These are phyloP conservation scores for Hansenula sp. DNA, from an alignment of 1,139 yeast genomes.

Conservation along the genomic window DNA sequence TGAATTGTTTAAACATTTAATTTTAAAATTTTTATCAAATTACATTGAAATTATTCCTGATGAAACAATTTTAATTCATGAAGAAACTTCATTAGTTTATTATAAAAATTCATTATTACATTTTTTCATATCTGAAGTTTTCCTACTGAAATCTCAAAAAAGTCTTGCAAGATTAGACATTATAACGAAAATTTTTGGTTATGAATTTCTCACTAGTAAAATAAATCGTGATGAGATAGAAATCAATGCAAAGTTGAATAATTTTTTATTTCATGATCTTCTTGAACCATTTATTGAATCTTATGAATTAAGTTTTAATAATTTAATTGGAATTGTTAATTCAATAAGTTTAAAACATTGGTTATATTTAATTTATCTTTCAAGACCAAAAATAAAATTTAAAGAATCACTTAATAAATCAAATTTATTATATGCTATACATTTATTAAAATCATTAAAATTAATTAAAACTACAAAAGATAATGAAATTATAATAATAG, in stretches of 20 bases:
- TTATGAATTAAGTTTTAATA: constrained; percentile 14
- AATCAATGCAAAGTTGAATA: neutral
- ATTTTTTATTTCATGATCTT: constrained; percentile 9
- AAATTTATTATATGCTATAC: constrained; percentile 16
- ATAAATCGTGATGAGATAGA: constrained; percentile 6
- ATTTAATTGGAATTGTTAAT: constrained; percentile 12
- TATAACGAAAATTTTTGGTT: constrained; percentile 12
- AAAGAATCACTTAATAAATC: constrained; percentile 19
- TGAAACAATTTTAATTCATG: constrained; percentile 6
- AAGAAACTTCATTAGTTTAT: constrained; percentile 17
- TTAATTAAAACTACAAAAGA: constrained; percentile 10
- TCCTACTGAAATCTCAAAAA: constrained; percentile 7
- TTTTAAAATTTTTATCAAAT: constrained; percentile 9
- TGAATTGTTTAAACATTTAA: constrained; percentile 2
- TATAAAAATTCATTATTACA: constrained; percentile 17
- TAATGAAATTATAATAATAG: constrained; percentile 10
- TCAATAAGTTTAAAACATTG: constrained; percentile 13
- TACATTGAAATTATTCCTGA: constrained; percentile 4
- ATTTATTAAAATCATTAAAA: constrained; percentile 13
- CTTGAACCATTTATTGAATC: constrained; percentile 19
- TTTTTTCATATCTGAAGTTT: constrained; percentile 15
- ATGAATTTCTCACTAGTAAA: constrained; percentile 14
- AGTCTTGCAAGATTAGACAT: constrained; percentile 5
- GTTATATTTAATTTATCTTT: constrained; percentile 16
- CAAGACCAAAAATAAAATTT: constrained; percentile 11